Evolutionary conservation across 148 eudicot species (phyloP), one percentile per base, ranked within the genome.

Genomic region (Camellia lanceoleosa): DNA sequence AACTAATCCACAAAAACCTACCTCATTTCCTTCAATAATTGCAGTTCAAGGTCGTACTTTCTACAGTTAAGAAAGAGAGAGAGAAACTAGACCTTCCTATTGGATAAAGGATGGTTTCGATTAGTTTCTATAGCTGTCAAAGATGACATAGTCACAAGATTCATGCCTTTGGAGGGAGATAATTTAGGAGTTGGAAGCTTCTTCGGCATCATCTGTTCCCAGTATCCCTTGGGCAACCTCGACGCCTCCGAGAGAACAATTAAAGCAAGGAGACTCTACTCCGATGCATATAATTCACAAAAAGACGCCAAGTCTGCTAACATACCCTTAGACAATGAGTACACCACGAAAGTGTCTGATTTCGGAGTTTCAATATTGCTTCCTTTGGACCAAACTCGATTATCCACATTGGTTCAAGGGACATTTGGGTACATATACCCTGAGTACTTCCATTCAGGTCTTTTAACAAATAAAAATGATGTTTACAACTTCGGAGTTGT

Each of bases 181-280:
- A 95, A 93, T 73, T 88, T 80, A 47, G 81, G 95, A 13, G 84
- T 46, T 19, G 91, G 97, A 69, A 86, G 71, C 84, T 85, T 90
- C 81, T 96, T 95, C 12, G 99, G 99, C 67, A 93, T 86, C 97
- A 96, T 96, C 78, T 96, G 99, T 30, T 92, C 94, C 87, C 87
- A 96, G 51, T 71, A 61, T 0, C 87, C 80, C 78, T 84, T 91
- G 5, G 92, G 97, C n/a, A 89, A 64, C 83, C 97, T 89, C 3
- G 94, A 83, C 23, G 95, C 89, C 73, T 92, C 95, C 0, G 95
- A 89, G 20, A 85, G 43, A 62, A 84, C 73, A 78, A 84, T 67
- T 15, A 88, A 79, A 63, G 89, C 83, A 58, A 93, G 81, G 78
- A 96, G 84, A 88, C 80, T 73, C 81, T 12, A 82, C 79, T 60